phyloP scores from a whole-genome alignment of 2,329 filamentous ascomycete species.

The Bipolaris gigantea region DNA sequence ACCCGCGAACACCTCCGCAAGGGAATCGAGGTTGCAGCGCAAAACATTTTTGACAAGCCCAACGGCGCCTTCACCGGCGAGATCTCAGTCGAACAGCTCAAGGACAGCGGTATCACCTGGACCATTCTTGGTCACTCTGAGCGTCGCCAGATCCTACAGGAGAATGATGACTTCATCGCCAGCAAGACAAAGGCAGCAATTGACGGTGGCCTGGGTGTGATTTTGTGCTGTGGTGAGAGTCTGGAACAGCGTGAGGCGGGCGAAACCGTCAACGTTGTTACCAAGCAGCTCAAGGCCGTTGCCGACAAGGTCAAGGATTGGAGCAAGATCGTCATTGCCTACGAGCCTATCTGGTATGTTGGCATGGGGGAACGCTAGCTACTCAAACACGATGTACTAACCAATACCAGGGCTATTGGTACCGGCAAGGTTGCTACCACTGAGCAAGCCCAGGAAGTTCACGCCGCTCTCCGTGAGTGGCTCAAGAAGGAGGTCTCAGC shows the following conservation, averaged over 20 bases:
- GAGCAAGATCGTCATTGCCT: conserved; percentile 93
- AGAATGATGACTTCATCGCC: conserved; percentile 80
- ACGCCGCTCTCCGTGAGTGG: conserved; percentile 85
- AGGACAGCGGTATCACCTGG: conserved; percentile 88
- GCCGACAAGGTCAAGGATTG: conserved; percentile 80
- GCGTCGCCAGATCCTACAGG: conserved; percentile 84
- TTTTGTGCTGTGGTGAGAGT: conserved; percentile 96
- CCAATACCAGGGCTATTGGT: conserved; percentile 64
- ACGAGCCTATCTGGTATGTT: conserved; percentile 93
- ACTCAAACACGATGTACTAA: conserved; percentile 14
- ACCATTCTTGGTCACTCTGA: conserved; percentile 92
- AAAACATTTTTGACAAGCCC: conserved; percentile 97
- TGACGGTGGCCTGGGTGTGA: conserved; percentile 83
- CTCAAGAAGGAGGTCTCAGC: conserved; percentile 73
- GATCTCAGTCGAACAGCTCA: conserved; percentile 88
- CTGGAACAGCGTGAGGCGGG: conserved; percentile 86
- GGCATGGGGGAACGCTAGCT: background rate
- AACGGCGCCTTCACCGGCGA: conserved; percentile 97
- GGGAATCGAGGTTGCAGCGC: conserved; percentile 82
- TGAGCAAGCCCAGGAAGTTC: conserved; percentile 49
- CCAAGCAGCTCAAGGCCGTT: conserved; percentile 80
- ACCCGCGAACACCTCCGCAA: conserved; percentile 76
- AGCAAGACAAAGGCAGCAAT: conserved; percentile 93
- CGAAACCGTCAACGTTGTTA: conserved; percentile 85
- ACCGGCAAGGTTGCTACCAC: conserved; percentile 65